phyloP scores from a whole-genome alignment of 2,329 filamentous ascomycete species.

The Colletotrichum eleusines region DNA sequence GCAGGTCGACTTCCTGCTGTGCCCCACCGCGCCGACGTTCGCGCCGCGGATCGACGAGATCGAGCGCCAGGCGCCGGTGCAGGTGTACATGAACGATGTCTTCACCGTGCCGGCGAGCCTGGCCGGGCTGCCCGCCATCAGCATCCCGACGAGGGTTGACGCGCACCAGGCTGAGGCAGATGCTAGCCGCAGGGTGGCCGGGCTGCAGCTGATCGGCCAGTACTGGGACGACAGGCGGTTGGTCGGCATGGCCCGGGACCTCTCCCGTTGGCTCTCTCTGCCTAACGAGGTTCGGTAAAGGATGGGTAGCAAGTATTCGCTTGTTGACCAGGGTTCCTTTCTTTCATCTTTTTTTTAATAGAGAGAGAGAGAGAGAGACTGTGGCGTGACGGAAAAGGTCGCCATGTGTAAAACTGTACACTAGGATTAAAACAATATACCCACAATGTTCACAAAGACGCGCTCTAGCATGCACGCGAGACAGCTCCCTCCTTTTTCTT shows the following conservation, averaged over 20 bases:
- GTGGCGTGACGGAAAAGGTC: neutral
- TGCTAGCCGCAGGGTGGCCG: slow-evolving; percentile 55
- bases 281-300: neutral
- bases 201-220: slow-evolving; percentile 84
- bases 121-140: slow-evolving; percentile 90
- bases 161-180: slow-evolving; percentile 47
- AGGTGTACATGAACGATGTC: slow-evolving; percentile 91
- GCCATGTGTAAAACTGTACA: slow-evolving; percentile 4
- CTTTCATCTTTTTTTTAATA: no score
- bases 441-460: neutral
- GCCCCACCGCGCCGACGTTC: slow-evolving; percentile 84
- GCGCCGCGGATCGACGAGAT: slow-evolving; percentile 75
- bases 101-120: slow-evolving; percentile 96
- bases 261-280: slow-evolving; percentile 52
- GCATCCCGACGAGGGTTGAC: slow-evolving; percentile 83
- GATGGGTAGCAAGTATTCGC: neutral
- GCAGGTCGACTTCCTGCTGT: slow-evolving; percentile 87
- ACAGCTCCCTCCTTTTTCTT: neutral
- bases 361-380: neutral
- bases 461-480: neutral
- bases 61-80: slow-evolving; percentile 67
- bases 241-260: slow-evolving; percentile 66
- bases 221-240: slow-evolving; percentile 80
- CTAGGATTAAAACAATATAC: slow-evolving; percentile 34
- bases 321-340: neutral